A percentile compares a stretch with the other conserved stretches of the same genome.
Conservation (phyloP, 139 green algal species). For the Closterium sp. region DNA sequence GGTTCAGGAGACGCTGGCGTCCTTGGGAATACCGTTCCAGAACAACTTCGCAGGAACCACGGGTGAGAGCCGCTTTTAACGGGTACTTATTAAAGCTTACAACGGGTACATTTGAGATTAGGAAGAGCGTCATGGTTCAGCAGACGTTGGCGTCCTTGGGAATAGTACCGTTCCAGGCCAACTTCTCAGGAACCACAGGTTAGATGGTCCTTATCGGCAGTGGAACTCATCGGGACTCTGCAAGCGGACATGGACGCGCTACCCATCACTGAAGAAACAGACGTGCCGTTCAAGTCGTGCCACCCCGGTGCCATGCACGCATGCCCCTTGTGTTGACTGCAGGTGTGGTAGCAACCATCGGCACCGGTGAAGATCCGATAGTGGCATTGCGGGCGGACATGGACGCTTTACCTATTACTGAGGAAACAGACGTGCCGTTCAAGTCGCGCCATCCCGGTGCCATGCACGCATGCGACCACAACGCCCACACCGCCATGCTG, state of each 20-base stretch:
- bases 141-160: background rate
- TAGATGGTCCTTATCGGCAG: background rate
- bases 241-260: slow-evolving; percentile 31
- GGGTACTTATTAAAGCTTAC: too few relatives aligned
- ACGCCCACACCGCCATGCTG: slow-evolving; percentile 50
- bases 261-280: background rate
- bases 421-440: background rate
- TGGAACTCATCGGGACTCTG: background rate
- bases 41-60: slow-evolving; percentile 1
- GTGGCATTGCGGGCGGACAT: slow-evolving; percentile 31
- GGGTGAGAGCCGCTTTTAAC: background rate
- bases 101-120: background rate
- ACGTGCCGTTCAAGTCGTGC: background rate
- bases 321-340: too few relatives aligned
- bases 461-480: slow-evolving; percentile 50
- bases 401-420: slow-evolving; percentile 14
- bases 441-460: background rate
- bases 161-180: too few relatives aligned
- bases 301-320: too few relatives aligned
- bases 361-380: background rate
- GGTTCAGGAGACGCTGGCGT: slow-evolving; percentile 3
- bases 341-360: background rate
- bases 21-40: slow-evolving; percentile 14
- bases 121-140: too few relatives aligned
- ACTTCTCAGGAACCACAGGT: too few relatives aligned